Conservation (phyloP, 2,329 filamentous ascomycete species). For the Pseudopyricularia javanii region DNA sequence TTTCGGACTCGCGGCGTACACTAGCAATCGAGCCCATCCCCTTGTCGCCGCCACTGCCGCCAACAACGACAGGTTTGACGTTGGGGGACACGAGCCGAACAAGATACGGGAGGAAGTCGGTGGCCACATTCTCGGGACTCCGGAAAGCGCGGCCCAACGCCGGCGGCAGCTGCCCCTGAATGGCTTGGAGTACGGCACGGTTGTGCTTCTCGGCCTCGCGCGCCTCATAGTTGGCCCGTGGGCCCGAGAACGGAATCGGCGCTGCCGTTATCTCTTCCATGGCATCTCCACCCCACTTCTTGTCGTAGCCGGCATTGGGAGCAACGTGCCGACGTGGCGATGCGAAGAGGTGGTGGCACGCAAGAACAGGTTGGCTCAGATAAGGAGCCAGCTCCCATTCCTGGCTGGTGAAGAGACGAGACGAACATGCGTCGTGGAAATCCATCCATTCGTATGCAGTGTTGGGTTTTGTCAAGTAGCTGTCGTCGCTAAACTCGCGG, state of each 20-base stretch:
- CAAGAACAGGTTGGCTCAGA: constrained; percentile 72
- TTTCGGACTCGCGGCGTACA: constrained; percentile 78
- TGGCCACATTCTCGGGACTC: constrained; percentile 63
- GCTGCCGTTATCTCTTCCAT: constrained; percentile 31
- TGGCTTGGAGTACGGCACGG: constrained; percentile 55
- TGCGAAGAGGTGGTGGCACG: constrained; percentile 85
- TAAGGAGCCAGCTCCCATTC: constrained; percentile 91
- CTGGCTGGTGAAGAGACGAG: constrained; percentile 67
- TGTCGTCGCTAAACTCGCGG: constrained; percentile 87
- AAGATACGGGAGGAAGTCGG: constrained; percentile 75
- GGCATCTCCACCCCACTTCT: constrained; percentile 28
- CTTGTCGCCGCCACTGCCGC: constrained; percentile 49
- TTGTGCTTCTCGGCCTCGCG: constrained; percentile 72
- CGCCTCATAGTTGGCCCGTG: constrained; percentile 69
- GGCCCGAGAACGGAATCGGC: constrained; percentile 65
- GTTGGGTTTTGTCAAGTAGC: constrained; percentile 76
- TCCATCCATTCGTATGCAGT: constrained; percentile 88
- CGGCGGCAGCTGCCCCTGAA: constrained; percentile 62
- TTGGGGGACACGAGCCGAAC: constrained; percentile 76
- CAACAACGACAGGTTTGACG: constrained; percentile 80
- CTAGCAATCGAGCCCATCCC: constrained; percentile 55
- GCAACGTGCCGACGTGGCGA: constrained; percentile 43
- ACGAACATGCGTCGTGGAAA: constrained; percentile 78
- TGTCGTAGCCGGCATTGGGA: constrained; percentile 26
- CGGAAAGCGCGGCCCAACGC: constrained; percentile 67